Evolutionary conservation across 2,329 filamentous ascomycete species (phyloP), one percentile per base, ranked within the genome.

Genomic region (Botrytis galanthina): DNA sequence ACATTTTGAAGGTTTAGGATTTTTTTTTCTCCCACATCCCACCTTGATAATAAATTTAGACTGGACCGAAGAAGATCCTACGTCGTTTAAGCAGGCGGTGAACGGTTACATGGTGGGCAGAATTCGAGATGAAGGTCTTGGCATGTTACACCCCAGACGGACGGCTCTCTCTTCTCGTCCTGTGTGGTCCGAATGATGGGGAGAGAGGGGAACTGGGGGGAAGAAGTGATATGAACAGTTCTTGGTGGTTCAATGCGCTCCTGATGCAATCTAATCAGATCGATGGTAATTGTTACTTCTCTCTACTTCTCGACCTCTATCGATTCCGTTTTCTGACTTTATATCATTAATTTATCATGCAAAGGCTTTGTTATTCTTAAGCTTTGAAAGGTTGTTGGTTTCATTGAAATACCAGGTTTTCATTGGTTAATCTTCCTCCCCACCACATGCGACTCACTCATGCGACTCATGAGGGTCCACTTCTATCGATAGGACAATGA

Each of bases 1-100:
- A 72, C 70, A 72, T 72, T 68, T 60, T 72, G 62, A 72, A 67
- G 64, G 70, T 68, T 72, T 72, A 62, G 64, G 70, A n/a, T 46
- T 59, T 67, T 72, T 71, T 72, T 72, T 66, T 57, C 29, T 29
- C 20, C 6, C 20, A 29, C 48, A 72, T 72, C 70, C 70, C 70
- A 68, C 62, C 48, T 60, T 37, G 60, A 72, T 48, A 39, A n/a
- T 37, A 22, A 54, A 39, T 37, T 51, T n/a, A 22, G 64, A 54
- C 64, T 48, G 62, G 61, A 32, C 42, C 62, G n/a, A 29, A 42
- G 26, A 22, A 54, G 32, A 32, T 12, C 32, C n/a, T 32, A 4
- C 14, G 26, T 57, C 35, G 26, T 29, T 68, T 68, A 4, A 37
- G 64, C 4, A 54, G 64, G 64, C 64, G 64, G 64, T 68, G 64